These are phyloP conservation scores for Hordeum marinum DNA, from an alignment of 176 grass and related monocot species.

Conservation along the genomic window DNA sequence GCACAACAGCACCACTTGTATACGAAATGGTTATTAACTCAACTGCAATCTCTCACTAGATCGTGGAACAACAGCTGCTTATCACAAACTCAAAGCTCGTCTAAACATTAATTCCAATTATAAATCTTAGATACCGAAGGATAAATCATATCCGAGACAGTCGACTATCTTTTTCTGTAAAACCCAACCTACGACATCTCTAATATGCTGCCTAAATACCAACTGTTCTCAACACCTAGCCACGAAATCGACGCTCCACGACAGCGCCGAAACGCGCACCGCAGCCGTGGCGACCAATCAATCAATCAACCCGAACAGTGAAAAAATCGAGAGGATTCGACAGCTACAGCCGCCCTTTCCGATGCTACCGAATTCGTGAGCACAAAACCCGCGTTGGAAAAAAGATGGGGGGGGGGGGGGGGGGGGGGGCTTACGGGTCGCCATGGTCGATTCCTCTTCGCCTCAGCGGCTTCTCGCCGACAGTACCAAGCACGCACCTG, in stretches of 20 bases:
- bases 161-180: not conserved
- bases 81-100: not conserved
- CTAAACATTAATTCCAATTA: not conserved
- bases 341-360: not conserved
- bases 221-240: not conserved
- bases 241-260: not conserved
- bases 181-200: not conserved
- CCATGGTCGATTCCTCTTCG: constrained; percentile 39
- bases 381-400: not conserved
- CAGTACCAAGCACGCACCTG: constrained; percentile 2
- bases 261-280: not conserved
- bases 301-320: too few relatives aligned
- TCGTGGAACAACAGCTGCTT: not conserved
- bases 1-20: not conserved
- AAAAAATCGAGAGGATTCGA: not conserved
- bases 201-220: not conserved
- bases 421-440: constrained; percentile 46
- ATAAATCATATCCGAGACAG: not conserved
- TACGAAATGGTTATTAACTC: not conserved
- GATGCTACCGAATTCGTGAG: not conserved
- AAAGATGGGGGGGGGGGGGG: too few relatives aligned
- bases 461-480: not conserved
- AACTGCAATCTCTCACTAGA: not conserved
- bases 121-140: not conserved
- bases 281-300: not conserved